phyloP scores from a whole-genome alignment of 495 filamentous ascomycete species.

The Penicillium atrosanguineum region DNA sequence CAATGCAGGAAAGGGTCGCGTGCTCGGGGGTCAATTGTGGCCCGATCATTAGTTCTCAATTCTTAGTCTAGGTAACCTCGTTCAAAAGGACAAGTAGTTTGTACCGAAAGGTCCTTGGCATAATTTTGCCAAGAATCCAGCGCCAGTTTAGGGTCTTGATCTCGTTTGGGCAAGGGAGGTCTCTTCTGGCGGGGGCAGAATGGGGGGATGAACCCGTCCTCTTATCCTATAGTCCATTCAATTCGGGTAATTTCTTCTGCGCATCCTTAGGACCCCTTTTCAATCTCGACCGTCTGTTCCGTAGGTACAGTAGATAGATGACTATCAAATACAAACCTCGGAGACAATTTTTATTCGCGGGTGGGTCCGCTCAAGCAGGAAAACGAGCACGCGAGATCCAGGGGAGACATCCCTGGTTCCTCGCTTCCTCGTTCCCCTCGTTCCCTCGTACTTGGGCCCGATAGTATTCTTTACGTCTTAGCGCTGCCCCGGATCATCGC shows the following conservation, averaged over 20 bases:
- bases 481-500: slow-evolving; percentile 8
- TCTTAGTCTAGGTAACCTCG: not conserved
- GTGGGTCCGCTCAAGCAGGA: not conserved
- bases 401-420: not conserved
- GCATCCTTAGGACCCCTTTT: not conserved
- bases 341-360: not conserved
- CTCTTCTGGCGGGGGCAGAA: not conserved
- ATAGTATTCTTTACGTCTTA: not conserved
- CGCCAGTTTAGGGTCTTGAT: not conserved
- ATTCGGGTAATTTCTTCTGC: not conserved
- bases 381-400: not conserved
- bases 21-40: not conserved
- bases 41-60: not conserved
- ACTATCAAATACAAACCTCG: not conserved
- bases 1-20: not conserved
- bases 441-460: not conserved
- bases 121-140: not conserved
- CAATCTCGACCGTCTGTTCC: not conserved
- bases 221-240: not conserved
- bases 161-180: not conserved
- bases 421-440: too few relatives aligned
- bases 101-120: not conserved
- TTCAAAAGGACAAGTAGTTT: not conserved
- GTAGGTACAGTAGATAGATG: not conserved
- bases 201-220: too few relatives aligned